Conservation (phyloP, 441 rosid genomes). For the Populus trichocarpa region DNA sequence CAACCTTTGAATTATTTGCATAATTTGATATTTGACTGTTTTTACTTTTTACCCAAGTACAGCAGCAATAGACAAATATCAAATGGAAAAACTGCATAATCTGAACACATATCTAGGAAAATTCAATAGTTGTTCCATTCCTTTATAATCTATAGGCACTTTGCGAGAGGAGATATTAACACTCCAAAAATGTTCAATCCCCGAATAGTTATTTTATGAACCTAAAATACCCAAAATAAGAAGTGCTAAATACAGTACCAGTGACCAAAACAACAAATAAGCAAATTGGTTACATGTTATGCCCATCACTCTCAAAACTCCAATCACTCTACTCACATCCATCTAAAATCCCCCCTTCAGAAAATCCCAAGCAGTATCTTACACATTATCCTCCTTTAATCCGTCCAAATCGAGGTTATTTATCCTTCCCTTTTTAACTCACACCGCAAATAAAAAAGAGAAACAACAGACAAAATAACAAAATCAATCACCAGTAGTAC, state of each 20-base stretch:
- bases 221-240: constrained; percentile 11
- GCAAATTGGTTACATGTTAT: constrained; percentile 14
- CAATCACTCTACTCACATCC: constrained; percentile 3
- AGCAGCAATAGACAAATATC: constrained; percentile 25
- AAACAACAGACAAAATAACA: background rate
- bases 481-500: background rate
- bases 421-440: background rate
- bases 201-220: constrained; percentile 13
- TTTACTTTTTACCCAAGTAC: too few species aligned
- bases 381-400: background rate
- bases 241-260: constrained; percentile 18
- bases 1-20: constrained; percentile 12
- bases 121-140: constrained; percentile 16
- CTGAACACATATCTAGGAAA: constrained; percentile 9
- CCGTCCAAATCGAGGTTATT: constrained; percentile 5
- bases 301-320: constrained; percentile 15
- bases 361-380: constrained; percentile 14
- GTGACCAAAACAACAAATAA: constrained; percentile 20
- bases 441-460: background rate
- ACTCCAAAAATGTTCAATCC: background rate
- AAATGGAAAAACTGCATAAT: constrained; percentile 20
- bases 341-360: constrained; percentile 19
- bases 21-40: too few species aligned
- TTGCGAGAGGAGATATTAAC: too few species aligned
- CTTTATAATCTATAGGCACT: constrained; percentile 7